Evolutionary conservation across 2,329 filamentous ascomycete species (phyloP).

Genomic region (Claviceps monticola): DNA sequence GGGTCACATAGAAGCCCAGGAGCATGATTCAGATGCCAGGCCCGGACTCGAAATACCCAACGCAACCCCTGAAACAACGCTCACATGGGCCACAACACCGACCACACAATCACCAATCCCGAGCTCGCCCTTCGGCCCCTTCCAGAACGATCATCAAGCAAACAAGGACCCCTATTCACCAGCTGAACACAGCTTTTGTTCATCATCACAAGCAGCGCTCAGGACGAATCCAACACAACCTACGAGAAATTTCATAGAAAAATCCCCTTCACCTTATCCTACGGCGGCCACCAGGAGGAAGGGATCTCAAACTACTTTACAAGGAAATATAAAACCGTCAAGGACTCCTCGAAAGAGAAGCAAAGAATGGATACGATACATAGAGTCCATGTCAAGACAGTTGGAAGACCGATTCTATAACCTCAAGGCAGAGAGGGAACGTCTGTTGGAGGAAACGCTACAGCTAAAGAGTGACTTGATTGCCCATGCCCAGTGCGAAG

Average conservation of each 20-base stretch:
- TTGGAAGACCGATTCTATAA: not conserved
- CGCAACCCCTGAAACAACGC: not conserved
- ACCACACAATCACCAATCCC: not conserved
- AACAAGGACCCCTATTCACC: not conserved
- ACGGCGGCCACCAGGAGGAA: not conserved
- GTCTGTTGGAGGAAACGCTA: not conserved
- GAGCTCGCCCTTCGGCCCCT: not conserved
- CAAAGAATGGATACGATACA: not conserved
- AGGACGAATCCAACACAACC: not conserved
- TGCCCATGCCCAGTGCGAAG: not conserved
- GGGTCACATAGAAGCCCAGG: not conserved
- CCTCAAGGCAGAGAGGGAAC: not conserved
- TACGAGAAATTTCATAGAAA: not conserved
- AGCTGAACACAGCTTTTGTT: too few species aligned
- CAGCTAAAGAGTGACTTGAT: constrained; percentile 1
- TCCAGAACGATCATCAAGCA: not conserved
- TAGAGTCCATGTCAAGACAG: not conserved
- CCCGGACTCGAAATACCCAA: not conserved
- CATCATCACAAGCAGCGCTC: too few species aligned
- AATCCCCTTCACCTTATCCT: not conserved
- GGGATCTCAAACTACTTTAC: not conserved
- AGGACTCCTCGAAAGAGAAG: not conserved
- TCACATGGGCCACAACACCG: not conserved
- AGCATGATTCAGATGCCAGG: not conserved
- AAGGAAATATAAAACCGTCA: not conserved